These are phyloP conservation scores for Harringtonia lauricola DNA, from an alignment of 2,329 filamentous ascomycete species.

Conservation along the genomic window DNA sequence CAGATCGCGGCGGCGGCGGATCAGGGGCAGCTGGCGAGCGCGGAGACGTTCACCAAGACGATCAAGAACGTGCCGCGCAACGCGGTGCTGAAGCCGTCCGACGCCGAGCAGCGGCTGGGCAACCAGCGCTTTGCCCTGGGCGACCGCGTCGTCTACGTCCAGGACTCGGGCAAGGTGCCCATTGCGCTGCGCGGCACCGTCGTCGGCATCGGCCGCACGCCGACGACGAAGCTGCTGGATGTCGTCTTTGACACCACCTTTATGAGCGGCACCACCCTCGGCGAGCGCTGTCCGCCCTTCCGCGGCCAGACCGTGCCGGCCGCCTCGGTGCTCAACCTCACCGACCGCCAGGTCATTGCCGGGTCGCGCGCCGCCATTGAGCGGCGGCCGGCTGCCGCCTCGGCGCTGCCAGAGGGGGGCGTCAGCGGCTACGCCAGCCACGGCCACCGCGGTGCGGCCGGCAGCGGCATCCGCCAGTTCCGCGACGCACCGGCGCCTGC, in stretches of 20 bases:
- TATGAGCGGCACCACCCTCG: slow-evolving; percentile 91
- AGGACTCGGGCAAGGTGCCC: slow-evolving; percentile 87
- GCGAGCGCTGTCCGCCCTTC: slow-evolving; percentile 85
- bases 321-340: slow-evolving; percentile 81
- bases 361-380: slow-evolving; percentile 47
- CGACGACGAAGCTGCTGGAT: slow-evolving; percentile 73
- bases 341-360: slow-evolving; percentile 68
- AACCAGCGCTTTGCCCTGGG: slow-evolving; percentile 77
- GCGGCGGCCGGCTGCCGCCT: slow-evolving; percentile 32
- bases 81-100: slow-evolving; percentile 82
- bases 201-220: slow-evolving; percentile 84
- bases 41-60: slow-evolving; percentile 51
- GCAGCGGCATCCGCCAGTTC: slow-evolving; percentile 47
- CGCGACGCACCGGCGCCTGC: slow-evolving; percentile 43
- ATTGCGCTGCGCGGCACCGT: slow-evolving; percentile 88
- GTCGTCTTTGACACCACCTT: slow-evolving; percentile 90
- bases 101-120: slow-evolving; percentile 86
- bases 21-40: slow-evolving; percentile 32
- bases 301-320: slow-evolving; percentile 83
- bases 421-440: slow-evolving; percentile 30
- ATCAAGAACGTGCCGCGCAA: slow-evolving; percentile 74
- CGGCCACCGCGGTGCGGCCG: slow-evolving; percentile 16
- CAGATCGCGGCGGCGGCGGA: slow-evolving; percentile 70
- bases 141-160: slow-evolving; percentile 86
- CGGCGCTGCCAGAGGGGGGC: background rate